Evolutionary conservation across 2,329 filamentous ascomycete genomes (phyloP).

Genomic region (Arthrobotrys musiformis): DNA sequence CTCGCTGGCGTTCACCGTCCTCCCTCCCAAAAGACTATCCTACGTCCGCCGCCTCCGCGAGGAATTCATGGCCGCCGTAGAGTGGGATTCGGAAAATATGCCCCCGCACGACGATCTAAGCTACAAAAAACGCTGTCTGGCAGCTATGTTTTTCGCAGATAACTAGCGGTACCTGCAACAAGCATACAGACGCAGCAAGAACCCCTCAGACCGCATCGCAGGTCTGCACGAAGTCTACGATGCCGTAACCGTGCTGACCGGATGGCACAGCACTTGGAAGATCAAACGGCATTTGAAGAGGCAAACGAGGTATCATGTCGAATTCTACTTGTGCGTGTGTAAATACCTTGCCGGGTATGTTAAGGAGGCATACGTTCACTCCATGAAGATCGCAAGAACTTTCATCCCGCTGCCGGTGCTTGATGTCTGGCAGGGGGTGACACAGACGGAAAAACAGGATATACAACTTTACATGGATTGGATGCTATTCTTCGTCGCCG

Average conservation of each 20-base stretch:
- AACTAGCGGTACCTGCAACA: neutral
- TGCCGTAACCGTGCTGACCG: neutral
- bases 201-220: too few relatives aligned
- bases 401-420: neutral
- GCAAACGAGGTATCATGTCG: slow-evolving; percentile 3
- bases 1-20: neutral
- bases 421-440: neutral
- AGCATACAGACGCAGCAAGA: too few relatives aligned
- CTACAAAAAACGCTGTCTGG: slow-evolving; percentile 14
- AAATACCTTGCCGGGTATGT: neutral
- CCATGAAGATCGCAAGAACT: neutral
- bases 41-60: neutral
- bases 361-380: neutral
- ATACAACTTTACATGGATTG: slow-evolving; percentile 3
- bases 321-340: neutral
- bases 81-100: neutral
- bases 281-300: neutral
- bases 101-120: neutral
- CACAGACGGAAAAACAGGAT: neutral
- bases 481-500: slow-evolving; percentile 9
- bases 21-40: neutral
- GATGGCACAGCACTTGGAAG: neutral
- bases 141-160: slow-evolving; percentile 15
- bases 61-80: neutral
- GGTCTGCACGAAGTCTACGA: too few relatives aligned